Evolutionary conservation across 176 grass and related monocot species (phyloP).

Genomic region (Dendrocalamus sinicus): DNA sequence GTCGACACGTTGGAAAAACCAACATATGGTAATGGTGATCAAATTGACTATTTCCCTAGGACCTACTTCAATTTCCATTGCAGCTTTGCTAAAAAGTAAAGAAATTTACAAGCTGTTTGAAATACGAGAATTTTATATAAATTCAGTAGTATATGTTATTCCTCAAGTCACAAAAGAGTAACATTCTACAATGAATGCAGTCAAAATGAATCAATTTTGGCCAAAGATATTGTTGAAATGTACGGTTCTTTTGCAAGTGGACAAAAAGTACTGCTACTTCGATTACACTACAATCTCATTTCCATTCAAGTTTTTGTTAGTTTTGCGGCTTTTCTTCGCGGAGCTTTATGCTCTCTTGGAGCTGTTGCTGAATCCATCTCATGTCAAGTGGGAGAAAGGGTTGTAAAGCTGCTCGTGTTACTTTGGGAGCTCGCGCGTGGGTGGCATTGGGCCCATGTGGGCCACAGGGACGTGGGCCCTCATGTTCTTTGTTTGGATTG

Average conservation of each 20-base stretch:
- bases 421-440: conserved; percentile 27
- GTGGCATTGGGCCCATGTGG: conserved; percentile 12
- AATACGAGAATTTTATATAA: too few species aligned
- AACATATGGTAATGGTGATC: too few species aligned
- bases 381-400: background rate
- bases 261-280: background rate
- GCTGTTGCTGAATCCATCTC: background rate
- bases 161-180: too few species aligned
- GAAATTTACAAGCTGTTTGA: background rate
- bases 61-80: too few species aligned
- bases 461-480: background rate
- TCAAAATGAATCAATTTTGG: too few species aligned
- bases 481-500: background rate
- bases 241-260: background rate
- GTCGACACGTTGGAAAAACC: too few species aligned
- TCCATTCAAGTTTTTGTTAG: background rate
- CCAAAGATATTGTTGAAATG: too few species aligned
- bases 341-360: background rate
- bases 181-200: too few species aligned
- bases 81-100: background rate
- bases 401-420: background rate
- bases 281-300: background rate
- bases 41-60: too few species aligned
- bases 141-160: too few species aligned
- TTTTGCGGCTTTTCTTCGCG: background rate